Conservation (phyloP, 768 basidiomycete genomes). For the Boletus patriciae region DNA sequence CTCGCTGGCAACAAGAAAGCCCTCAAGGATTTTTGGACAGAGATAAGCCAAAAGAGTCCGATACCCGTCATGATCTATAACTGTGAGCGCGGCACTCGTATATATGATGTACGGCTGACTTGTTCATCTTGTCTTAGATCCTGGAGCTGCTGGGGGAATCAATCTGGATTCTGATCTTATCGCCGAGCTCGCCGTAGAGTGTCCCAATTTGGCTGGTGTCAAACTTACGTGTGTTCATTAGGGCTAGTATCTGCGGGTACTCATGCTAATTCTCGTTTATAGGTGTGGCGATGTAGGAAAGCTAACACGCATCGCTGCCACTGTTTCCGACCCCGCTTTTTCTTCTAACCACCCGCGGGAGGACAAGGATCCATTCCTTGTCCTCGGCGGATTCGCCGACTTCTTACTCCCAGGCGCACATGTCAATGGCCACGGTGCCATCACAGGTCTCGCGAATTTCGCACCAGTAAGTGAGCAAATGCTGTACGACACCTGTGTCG, state of each 20-base stretch:
- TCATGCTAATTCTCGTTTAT: constrained; percentile 12
- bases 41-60: constrained; percentile 76
- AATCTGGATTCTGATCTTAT: constrained; percentile 91
- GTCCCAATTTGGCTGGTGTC: constrained; percentile 78
- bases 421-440: constrained; percentile 81
- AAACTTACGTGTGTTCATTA: constrained; percentile 74
- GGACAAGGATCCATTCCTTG: constrained; percentile 68
- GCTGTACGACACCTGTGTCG: background rate
- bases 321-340: constrained; percentile 60
- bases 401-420: constrained; percentile 74
- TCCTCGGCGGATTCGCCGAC: constrained; percentile 84
- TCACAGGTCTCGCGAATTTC: constrained; percentile 85
- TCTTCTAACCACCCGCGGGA: constrained; percentile 62
- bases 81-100: constrained; percentile 46
- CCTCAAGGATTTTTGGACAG: constrained; percentile 74
- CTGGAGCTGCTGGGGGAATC: constrained; percentile 84
- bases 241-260: background rate
- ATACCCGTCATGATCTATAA: constrained; percentile 90
- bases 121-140: constrained; percentile 49
- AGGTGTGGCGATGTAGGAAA: constrained; percentile 94
- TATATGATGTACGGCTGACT: background rate
- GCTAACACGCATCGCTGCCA: constrained; percentile 77
- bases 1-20: constrained; percentile 61
- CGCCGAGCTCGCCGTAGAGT: constrained; percentile 71
- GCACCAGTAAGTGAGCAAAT: constrained; percentile 55